A percentile compares a stretch with the other conserved stretches of the same genome.
Conservation (phyloP, 2,329 filamentous ascomycete genomes). For the Trichoderma semiorbis region DNA sequence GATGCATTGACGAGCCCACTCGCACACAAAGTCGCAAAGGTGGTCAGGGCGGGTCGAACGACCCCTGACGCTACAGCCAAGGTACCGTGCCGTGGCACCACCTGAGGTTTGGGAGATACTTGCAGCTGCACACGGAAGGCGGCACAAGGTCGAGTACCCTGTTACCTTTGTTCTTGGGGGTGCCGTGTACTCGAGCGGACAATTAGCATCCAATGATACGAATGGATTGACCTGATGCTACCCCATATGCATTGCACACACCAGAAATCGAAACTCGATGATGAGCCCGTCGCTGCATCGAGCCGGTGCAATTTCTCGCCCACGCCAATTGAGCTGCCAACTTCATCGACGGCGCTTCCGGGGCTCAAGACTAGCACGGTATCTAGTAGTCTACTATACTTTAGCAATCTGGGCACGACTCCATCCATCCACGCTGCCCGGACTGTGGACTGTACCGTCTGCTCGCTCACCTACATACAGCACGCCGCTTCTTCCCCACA, state of each 20-base stretch:
- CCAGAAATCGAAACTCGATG: constrained; percentile 8
- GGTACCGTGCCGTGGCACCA: not conserved
- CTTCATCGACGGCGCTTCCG: constrained; percentile 6
- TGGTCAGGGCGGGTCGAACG: not conserved
- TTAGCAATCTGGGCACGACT: not conserved
- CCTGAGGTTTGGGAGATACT: not conserved
- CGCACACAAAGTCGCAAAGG: not conserved
- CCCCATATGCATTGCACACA: constrained; percentile 9
- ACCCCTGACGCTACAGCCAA: no score
- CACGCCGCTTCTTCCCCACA: constrained; percentile 15
- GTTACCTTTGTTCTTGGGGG: not conserved
- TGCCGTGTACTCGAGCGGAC: not conserved
- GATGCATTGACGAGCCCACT: constrained; percentile 7
- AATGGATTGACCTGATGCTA: not conserved
- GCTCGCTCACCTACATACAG: not conserved
- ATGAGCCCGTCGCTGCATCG: constrained; percentile 5
- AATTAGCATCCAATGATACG: constrained; percentile 9
- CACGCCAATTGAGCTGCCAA: not conserved
- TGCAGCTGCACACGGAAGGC: not conserved
- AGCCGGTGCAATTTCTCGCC: not conserved
- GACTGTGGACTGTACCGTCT: no score
- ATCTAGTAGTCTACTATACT: not conserved
- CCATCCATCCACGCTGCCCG: not conserved
- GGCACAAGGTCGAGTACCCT: not conserved
- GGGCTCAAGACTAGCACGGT: not conserved